Percentiles rank a stretch among this genome's conserved stretches.
phyloP scores from a whole-genome alignment of 148 eudicot genomes.

The Rhododendron kiyosumense region DNA sequence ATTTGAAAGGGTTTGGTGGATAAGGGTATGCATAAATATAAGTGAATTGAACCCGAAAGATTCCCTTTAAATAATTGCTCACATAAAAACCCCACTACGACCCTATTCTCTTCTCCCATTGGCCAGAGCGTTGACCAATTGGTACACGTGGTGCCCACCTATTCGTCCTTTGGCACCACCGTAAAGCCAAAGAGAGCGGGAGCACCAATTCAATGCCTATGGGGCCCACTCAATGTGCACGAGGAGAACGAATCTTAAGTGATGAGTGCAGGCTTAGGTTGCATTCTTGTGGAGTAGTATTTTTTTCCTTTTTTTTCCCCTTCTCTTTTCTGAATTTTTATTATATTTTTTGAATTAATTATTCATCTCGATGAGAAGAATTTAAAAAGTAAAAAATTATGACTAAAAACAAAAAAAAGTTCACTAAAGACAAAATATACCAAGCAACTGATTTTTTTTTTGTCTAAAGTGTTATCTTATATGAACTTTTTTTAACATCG shows the following conservation, averaged over 20 bases:
- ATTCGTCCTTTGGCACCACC: neutral
- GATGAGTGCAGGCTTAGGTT: conserved; percentile 8
- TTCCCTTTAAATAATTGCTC: neutral
- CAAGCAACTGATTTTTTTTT: too few species aligned
- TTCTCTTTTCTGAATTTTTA: too few species aligned
- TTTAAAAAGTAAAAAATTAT: too few species aligned
- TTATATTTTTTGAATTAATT: too few species aligned
- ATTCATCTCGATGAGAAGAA: too few species aligned
- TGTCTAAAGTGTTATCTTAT: too few species aligned
- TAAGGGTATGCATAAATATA: neutral
- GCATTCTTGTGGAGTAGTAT: too few species aligned
- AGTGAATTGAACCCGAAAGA: neutral
- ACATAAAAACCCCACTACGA: neutral
- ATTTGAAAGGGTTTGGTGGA: neutral
- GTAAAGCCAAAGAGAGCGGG: conserved; percentile 16
- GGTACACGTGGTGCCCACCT: conserved; percentile 9
- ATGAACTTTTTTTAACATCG: too few species aligned
- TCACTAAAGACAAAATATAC: too few species aligned
- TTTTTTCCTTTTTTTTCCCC: too few species aligned
- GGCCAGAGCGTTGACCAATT: conserved; percentile 21
- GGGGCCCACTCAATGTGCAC: conserved; percentile 24
- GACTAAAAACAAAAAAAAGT: too few species aligned
- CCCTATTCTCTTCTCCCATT: conserved; percentile 6
- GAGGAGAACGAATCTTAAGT: conserved; percentile 18
- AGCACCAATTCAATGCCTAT: conserved; percentile 23